Evolutionary conservation across 202 grass and related monocot species (phyloP).

Genomic region (Setaria viridis): DNA sequence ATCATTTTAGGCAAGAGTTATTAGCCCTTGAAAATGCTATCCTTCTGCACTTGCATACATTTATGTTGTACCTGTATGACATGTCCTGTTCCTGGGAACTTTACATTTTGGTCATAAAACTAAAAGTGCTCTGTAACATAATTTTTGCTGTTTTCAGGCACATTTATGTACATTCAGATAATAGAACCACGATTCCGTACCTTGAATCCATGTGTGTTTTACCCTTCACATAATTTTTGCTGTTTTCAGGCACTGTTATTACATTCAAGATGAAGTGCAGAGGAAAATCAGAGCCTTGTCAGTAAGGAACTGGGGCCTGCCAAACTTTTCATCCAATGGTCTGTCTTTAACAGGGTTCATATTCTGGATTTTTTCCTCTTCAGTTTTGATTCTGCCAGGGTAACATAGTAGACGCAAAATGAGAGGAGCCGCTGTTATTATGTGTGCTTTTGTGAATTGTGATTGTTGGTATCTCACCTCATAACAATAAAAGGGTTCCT

Average conservation of each 20-base stretch:
- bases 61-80: not conserved
- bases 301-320: not conserved
- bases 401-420: constrained; percentile 12
- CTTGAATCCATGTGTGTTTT: not conserved
- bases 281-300: not conserved
- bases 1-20: not conserved
- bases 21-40: not conserved
- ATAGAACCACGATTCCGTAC: not conserved
- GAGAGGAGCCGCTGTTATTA: not conserved
- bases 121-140: not conserved
- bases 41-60: not conserved
- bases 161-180: not conserved
- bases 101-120: not conserved
- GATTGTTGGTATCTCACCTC: constrained; percentile 7
- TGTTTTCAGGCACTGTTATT: constrained; percentile 28
- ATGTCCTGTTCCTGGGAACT: not conserved
- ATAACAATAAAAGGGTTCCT: constrained; percentile 19
- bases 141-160: too few relatives aligned
- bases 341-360: not conserved
- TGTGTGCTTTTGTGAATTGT: constrained; percentile 5
- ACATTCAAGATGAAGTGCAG: constrained; percentile 13
- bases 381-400: constrained; percentile 1
- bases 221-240: not conserved
- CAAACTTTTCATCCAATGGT: not conserved
- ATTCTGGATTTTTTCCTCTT: not conserved